A percentile compares a stretch with the other conserved stretches of the same genome.
Conservation (phyloP, 768 basidiomycete species). For the Tulasnella calospora region DNA sequence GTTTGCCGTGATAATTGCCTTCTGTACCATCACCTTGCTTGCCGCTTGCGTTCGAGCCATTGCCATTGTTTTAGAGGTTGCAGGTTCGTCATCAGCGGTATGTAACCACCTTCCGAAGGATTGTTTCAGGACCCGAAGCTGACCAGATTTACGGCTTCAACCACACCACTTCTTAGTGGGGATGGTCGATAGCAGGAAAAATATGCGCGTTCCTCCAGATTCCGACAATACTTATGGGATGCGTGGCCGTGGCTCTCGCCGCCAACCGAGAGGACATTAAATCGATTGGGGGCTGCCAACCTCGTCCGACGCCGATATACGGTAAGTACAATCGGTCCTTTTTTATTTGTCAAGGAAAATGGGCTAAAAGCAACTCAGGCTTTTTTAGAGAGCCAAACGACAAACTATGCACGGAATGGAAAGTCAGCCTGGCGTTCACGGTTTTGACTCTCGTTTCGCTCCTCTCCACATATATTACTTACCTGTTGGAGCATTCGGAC, state of each 20-base stretch:
- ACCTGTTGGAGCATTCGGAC: background rate
- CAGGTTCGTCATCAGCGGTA: no score
- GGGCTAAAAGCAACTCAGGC: background rate
- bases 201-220: background rate
- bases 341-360: no score
- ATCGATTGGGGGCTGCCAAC: background rate
- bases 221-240: background rate
- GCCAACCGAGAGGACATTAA: background rate
- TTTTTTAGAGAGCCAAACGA: background rate
- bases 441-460: background rate
- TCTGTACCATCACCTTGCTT: no score
- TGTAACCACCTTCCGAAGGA: no score
- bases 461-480: background rate
- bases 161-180: no score
- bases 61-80: no score
- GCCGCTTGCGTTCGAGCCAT: no score
- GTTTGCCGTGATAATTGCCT: no score
- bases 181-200: background rate
- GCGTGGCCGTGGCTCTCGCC: background rate
- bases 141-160: no score
- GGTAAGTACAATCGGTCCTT: background rate
- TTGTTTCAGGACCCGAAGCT: no score
- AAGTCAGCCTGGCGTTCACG: background rate
- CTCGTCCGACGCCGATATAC: background rate
- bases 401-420: background rate